A percentile compares a stretch with the other conserved stretches of the same genome.
These are phyloP conservation scores for Calonectria pteridis DNA, from an alignment of 2,329 filamentous ascomycete genomes.

Conservation along the genomic window DNA sequence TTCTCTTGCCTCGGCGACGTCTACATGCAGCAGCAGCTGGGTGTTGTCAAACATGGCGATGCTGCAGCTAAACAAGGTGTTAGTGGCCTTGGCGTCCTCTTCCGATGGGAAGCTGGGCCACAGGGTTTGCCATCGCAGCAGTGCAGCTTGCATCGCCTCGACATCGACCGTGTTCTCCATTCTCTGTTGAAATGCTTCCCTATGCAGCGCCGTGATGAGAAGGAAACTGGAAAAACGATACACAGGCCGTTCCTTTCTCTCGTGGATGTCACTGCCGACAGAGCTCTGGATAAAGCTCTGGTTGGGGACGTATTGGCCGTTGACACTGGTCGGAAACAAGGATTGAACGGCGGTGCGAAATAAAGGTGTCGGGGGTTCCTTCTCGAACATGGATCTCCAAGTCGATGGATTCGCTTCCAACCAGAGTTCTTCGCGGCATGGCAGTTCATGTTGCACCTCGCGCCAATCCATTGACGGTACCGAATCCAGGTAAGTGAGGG, in stretches of 20 bases:
- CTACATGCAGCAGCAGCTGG: not conserved
- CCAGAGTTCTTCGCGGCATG: not conserved
- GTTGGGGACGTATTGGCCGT: not conserved
- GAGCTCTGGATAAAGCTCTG: not conserved
- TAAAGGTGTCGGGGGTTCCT: not conserved
- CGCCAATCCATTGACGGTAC: not conserved
- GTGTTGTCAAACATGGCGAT: slow-evolving; percentile 9
- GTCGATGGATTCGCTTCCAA: not conserved
- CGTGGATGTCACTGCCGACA: not conserved
- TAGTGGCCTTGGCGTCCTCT: not conserved
- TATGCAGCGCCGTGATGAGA: not conserved
- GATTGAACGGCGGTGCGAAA: not conserved
- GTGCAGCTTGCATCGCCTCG: not conserved
- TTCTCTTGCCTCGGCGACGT: not conserved
- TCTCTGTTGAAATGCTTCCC: not conserved
- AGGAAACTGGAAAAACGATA: not conserved
- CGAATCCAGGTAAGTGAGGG: not conserved
- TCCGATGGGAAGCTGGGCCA: not conserved
- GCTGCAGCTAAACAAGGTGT: not conserved
- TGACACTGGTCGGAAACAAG: not conserved
- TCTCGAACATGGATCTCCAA: not conserved
- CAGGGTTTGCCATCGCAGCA: not conserved
- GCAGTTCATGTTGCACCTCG: not conserved
- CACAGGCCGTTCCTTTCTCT: not conserved
- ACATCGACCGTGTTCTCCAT: not conserved